Percentiles rank a stretch among this genome's conserved stretches.
Conservation (phyloP, 139 green algal genomes). For the Chlorella ohadii region DNA sequence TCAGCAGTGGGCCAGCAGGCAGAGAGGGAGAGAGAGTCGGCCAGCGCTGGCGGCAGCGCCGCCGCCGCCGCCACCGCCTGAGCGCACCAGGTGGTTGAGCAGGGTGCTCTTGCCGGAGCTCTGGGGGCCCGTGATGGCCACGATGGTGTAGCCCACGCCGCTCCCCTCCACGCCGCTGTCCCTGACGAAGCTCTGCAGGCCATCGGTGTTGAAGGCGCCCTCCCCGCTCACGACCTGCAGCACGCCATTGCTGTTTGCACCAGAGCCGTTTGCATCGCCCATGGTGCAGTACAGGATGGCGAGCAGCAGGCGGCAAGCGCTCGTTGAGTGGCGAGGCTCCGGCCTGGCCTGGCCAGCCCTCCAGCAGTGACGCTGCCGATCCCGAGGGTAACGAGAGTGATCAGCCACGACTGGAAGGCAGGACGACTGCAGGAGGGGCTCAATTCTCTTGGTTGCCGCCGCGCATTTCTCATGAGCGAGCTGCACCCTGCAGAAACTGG, state of each 20-base stretch:
- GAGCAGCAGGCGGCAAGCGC: background rate
- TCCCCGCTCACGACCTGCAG: conserved; percentile 74
- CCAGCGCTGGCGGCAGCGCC: background rate
- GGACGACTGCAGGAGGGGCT: no score
- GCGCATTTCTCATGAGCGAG: no score
- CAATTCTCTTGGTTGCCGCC: no score
- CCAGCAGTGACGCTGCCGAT: no score
- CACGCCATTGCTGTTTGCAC: conserved; percentile 17
- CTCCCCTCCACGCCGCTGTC: conserved; percentile 42
- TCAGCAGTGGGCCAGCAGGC: background rate
- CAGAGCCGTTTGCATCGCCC: no score
- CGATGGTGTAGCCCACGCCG: conserved; percentile 83
- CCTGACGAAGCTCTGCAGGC: conserved; percentile 56
- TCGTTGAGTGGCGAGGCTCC: background rate
- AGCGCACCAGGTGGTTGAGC: conserved; percentile 86
- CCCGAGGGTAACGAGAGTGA: no score
- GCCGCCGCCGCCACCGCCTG: background rate
- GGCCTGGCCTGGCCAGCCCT: background rate
- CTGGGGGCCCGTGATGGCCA: conserved; percentile 98
- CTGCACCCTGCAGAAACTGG: no score
- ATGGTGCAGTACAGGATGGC: background rate
- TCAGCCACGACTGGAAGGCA: no score
- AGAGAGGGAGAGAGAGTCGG: no score
- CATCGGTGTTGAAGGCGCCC: conserved; percentile 60
- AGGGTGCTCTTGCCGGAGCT: conserved; percentile 94